Evolutionary conservation across 148 eudicot species (phyloP).

Genomic region (Amaranthus hypochondriacus): DNA sequence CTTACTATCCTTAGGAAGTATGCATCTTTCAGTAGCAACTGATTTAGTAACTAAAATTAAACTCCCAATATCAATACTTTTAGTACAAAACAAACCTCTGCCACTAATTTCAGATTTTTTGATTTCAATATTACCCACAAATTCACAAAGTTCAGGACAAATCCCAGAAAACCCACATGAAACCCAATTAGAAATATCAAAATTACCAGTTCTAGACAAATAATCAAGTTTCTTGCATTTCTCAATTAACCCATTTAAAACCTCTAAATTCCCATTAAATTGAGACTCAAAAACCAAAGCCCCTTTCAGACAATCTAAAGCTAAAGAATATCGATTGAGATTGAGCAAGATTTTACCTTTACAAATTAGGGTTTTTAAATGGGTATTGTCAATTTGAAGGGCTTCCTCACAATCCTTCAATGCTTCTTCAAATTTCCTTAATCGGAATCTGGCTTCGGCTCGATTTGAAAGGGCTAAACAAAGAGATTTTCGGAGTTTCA

Average conservation of each 20-base stretch:
- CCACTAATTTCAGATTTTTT: conserved; percentile 81
- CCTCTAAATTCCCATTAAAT: conserved; percentile 39
- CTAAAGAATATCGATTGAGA: conserved; percentile 48
- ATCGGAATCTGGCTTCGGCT: conserved; percentile 57
- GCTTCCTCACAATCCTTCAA: conserved; percentile 72
- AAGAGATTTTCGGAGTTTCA: conserved; percentile 58
- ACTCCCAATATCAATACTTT: conserved; percentile 61
- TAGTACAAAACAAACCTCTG: conserved; percentile 70
- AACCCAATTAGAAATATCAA: conserved; percentile 80
- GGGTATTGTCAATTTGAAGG: conserved; percentile 42
- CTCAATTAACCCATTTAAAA: conserved; percentile 49
- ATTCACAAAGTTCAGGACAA: conserved; percentile 67
- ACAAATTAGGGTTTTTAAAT: conserved; percentile 70
- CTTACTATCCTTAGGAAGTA: conserved; percentile 42
- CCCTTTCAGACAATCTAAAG: conserved; percentile 52
- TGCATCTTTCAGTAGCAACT: conserved; percentile 76
- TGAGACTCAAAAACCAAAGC: conserved; percentile 47
- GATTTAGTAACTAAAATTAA: conserved; percentile 68
- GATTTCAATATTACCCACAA: conserved; percentile 66
- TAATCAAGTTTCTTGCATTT: conserved; percentile 64
- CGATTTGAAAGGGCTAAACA: conserved; percentile 70
- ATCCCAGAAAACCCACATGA: conserved; percentile 47
- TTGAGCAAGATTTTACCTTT: conserved; percentile 73
- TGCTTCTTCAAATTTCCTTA: conserved; percentile 36
- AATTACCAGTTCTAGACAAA: conserved; percentile 58